Base-by-base conservation (phyloP, 1,284 basidiomycete genomes). In the Schizophyllum commune region DNA sequence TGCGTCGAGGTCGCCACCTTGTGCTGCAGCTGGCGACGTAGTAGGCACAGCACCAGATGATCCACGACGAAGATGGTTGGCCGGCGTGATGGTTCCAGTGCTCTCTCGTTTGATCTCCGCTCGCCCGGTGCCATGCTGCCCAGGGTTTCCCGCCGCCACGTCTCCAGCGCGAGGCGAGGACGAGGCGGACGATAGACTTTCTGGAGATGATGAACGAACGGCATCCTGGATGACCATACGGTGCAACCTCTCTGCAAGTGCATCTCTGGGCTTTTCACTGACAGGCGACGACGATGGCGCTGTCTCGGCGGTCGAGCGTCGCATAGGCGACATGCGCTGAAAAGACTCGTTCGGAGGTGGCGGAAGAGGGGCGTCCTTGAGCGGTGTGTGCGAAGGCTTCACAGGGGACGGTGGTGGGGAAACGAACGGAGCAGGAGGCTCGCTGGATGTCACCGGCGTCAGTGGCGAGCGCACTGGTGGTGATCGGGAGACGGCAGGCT, bases 371-470 rank as follows among this genome's bases (percentile, higher is more conserved):
- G 52, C 52, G n/a, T 54, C n/a, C 32, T 21, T 52, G 51, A 19
- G 47, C 22, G 52, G 52, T 21, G 55, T 27, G 21, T 19, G 17
- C 8, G 52, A 54, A 6, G 52, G 65, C 65, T 68, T 62, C n/a
- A 64, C 61, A 54, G 72, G 69, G 60, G 73, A 62, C 55, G 65
- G 64, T 63, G 67, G 75, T 65, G 64, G 75, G 65, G 67, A 76
- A 64, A 67, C 64, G 76, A 87, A 65, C 69, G 73, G 56, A 73
- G 72, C 65, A 71, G 75, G 72, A 7, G 75, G 70, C 4, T 65
- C 61, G 33, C 65, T 72, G 20, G 69, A 68, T 22, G 69, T 70
- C 58, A 70, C 21, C 17, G 6, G 52, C 17, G 52, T 61, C 60
- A 11, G 67, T 65, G 21, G 65, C 62, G 68, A 67, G 57, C 64